Evolutionary conservation across 169 alveolate genomes (phyloP).

Genomic region (Babesia bovis): DNA sequence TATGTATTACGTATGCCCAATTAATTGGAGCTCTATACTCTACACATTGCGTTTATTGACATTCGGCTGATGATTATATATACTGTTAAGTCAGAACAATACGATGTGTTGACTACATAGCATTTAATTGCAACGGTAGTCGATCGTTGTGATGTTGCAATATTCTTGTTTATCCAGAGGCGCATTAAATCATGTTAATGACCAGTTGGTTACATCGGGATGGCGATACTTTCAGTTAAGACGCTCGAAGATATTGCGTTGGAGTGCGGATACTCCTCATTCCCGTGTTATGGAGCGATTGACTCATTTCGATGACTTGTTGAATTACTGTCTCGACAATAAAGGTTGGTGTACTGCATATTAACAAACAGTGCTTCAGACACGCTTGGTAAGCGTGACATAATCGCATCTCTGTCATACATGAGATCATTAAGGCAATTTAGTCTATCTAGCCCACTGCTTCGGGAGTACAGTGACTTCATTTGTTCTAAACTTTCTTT

Average conservation of each 20-base stretch:
- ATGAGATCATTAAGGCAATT: conserved; percentile 54
- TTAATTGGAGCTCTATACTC: not conserved
- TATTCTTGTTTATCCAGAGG: not conserved
- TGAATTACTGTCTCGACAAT: conserved; percentile 60
- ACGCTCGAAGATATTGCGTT: conserved; percentile 56
- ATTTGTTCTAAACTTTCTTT: conserved; percentile 24
- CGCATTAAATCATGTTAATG: not conserved
- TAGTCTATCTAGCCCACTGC: conserved; percentile 33
- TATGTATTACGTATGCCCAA: too few relatives aligned
- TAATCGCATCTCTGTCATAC: conserved; percentile 66
- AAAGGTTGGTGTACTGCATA: conserved; percentile 4
- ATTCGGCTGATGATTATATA: too few relatives aligned
- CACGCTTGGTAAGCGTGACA: conserved; percentile 59
- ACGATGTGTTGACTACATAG: not conserved
- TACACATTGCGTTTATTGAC: not conserved
- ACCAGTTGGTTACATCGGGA: not conserved
- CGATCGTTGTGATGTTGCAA: conserved; percentile 19
- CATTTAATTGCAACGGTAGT: too few relatives aligned
- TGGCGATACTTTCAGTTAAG: conserved; percentile 16
- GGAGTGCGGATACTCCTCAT: conserved; percentile 68
- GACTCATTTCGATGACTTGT: conserved; percentile 62
- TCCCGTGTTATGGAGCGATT: conserved; percentile 57
- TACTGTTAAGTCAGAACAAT: too few relatives aligned
- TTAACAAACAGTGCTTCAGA: not conserved
- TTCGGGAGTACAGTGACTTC: conserved; percentile 47